Conservation (phyloP, 2,329 filamentous ascomycete species). For the Coleophoma cylindrospora region DNA sequence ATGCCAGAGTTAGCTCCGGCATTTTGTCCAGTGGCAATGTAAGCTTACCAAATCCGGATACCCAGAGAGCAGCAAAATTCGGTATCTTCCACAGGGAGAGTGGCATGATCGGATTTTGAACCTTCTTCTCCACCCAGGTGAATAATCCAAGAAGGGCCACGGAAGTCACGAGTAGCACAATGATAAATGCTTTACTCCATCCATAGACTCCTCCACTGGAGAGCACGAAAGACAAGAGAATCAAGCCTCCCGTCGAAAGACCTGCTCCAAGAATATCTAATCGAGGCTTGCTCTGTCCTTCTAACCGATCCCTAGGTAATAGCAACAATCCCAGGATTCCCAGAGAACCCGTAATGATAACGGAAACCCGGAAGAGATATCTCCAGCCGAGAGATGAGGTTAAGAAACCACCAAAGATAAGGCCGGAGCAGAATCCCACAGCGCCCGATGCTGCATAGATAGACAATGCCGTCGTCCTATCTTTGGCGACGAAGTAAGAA, state of each 20-base stretch:
- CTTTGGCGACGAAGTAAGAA: constrained; percentile 32
- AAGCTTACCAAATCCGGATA: constrained; percentile 34
- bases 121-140: constrained; percentile 35
- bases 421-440: constrained; percentile 33
- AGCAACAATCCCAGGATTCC: constrained; percentile 27
- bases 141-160: constrained; percentile 33
- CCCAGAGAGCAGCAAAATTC: constrained; percentile 40
- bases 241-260: constrained; percentile 35
- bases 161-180: constrained; percentile 32
- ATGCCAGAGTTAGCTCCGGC: not conserved
- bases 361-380: constrained; percentile 32
- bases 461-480: constrained; percentile 32
- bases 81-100: constrained; percentile 38
- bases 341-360: constrained; percentile 27
- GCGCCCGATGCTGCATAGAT: constrained; percentile 33
- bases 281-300: constrained; percentile 26
- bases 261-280: constrained; percentile 36
- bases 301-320: constrained; percentile 31
- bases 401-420: constrained; percentile 33
- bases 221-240: constrained; percentile 38
- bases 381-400: constrained; percentile 33
- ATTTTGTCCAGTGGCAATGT: not conserved
- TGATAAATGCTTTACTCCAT: constrained; percentile 39
- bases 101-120: constrained; percentile 39
- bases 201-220: constrained; percentile 40